phyloP scores from a whole-genome alignment of 148 eudicot genomes.

The Gaultheria prostrata region DNA sequence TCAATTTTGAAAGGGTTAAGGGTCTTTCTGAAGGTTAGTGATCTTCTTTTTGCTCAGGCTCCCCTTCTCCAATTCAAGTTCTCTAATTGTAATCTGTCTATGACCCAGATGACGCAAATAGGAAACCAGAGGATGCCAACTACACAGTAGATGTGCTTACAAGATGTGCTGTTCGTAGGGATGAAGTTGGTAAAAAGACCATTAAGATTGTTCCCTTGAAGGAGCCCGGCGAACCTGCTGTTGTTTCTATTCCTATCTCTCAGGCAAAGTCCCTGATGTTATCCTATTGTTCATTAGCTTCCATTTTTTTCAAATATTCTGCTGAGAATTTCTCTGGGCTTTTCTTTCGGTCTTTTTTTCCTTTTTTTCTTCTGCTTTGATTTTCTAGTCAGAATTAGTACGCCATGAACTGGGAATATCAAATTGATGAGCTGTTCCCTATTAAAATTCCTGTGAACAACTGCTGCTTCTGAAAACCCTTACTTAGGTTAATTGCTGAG shows the following conservation, averaged over 20 bases:
- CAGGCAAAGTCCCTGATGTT: constrained; percentile 49
- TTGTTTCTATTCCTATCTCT: constrained; percentile 78
- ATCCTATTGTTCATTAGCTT: neutral
- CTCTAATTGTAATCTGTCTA: neutral
- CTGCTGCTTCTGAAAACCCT: neutral
- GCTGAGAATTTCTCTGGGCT: constrained; percentile 9
- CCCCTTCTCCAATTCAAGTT: neutral
- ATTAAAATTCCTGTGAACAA: neutral
- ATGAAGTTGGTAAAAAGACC: constrained; percentile 53
- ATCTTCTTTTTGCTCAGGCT: neutral
- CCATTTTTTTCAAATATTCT: neutral
- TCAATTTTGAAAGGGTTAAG: constrained; percentile 80
- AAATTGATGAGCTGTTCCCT: neutral
- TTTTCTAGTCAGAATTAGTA: neutral
- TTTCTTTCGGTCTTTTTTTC: neutral
- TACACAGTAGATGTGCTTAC: constrained; percentile 84
- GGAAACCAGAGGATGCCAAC: constrained; percentile 76
- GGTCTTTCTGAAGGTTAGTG: constrained; percentile 60
- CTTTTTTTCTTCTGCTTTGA: neutral
- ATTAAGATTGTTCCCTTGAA: constrained; percentile 71
- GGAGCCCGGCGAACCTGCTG: constrained; percentile 79
- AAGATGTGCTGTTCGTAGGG: constrained; percentile 68
- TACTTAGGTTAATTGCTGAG: neutral
- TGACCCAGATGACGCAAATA: constrained; percentile 59
- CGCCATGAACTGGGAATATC: neutral